Evolutionary conservation across 2,329 filamentous ascomycete genomes (phyloP), one percentile per base, ranked within the genome.

Genomic region (Fusarium graminum): DNA sequence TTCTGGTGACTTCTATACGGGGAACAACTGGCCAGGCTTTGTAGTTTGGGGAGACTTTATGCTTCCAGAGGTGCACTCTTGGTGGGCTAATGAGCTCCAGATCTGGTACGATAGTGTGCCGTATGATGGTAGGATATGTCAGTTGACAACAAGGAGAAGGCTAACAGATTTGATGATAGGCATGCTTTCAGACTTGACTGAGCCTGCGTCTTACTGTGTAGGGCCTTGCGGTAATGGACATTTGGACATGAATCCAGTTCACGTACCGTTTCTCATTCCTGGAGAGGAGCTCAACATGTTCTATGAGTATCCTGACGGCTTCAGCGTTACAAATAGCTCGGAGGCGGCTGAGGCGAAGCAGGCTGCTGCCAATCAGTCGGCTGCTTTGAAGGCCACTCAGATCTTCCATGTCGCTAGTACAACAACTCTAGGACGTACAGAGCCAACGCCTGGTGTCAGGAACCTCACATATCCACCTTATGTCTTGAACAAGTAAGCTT

Each of bases 1-100:
- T 11, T 51, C 47, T 12, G 36, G 47, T 4, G 47, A 43, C 14
- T 51, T 30, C 13, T 51, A 51, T 10, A 51, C 47, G 3, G 47
- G 47, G 4, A 51, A 51, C 26, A 51, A 51, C 10, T 51, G 47
- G 47, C 47, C 47, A 1, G 47, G 47, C 10, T 51, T 51, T 1
- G 47, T 51, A 13, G 47, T 51, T 7, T 51, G 47, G 47, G 47
- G 47, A 17, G 36, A 51, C 5, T 51, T 51, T 1, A 51, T 51
- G 47, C 26, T 51, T 7, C 47, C 36, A 1, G 47, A 51, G 17
- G 29, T 38, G 1, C 26, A 43, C 17, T n/a, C n/a, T 5, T 51
- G 47, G 47, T 51, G 47, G 47, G 47, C 47, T 0, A 19, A 13
- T 9, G 47, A 51, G 26, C 47, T 51, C 7, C 42, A 25, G 36